These are phyloP conservation scores for Wickerhamomyces hampshirensis DNA, from an alignment of 805 yeast species.

Conservation along the genomic window DNA sequence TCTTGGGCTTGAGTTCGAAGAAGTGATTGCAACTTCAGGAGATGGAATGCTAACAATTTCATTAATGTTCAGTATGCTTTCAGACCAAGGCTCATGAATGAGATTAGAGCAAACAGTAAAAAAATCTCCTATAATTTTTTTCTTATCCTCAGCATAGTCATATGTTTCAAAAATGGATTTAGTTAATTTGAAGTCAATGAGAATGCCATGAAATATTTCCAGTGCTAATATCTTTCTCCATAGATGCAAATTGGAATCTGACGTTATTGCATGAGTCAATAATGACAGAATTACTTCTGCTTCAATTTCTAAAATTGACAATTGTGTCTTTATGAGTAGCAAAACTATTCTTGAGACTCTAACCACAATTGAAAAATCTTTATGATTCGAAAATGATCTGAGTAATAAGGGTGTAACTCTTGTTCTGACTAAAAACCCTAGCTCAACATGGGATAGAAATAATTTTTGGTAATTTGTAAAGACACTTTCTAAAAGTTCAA, in stretches of 20 bases:
- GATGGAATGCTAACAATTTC: conserved; percentile 25
- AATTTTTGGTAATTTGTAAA: conserved; percentile 55
- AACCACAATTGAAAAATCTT: conserved; percentile 64
- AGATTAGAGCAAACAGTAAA: conserved; percentile 38
- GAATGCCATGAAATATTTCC: conserved; percentile 63
- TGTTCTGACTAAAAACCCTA: conserved; percentile 60
- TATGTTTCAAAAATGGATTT: conserved; percentile 52
- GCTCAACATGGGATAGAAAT: conserved; percentile 57
- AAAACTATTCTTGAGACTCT: conserved; percentile 71
- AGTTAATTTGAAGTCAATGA: conserved; percentile 50
- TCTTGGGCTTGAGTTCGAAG: conserved; percentile 40
- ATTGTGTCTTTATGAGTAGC: conserved; percentile 50
- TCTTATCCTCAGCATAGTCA: conserved; percentile 53
- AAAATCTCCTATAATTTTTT: conserved; percentile 55
- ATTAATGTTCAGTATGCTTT: conserved; percentile 29
- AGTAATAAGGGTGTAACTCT: conserved; percentile 74
- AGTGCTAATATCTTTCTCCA: conserved; percentile 77
- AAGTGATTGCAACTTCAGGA: conserved; percentile 33
- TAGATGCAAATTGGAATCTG: conserved; percentile 45
- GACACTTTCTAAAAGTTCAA: conserved; percentile 81
- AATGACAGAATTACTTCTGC: conserved; percentile 76
- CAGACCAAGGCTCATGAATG: conserved; percentile 26
- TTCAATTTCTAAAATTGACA: conserved; percentile 64
- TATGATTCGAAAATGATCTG: conserved; percentile 53
- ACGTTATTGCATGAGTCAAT: conserved; percentile 65